Conservation (phyloP, 1,139 yeast genomes). For the Candida freyschussii region DNA sequence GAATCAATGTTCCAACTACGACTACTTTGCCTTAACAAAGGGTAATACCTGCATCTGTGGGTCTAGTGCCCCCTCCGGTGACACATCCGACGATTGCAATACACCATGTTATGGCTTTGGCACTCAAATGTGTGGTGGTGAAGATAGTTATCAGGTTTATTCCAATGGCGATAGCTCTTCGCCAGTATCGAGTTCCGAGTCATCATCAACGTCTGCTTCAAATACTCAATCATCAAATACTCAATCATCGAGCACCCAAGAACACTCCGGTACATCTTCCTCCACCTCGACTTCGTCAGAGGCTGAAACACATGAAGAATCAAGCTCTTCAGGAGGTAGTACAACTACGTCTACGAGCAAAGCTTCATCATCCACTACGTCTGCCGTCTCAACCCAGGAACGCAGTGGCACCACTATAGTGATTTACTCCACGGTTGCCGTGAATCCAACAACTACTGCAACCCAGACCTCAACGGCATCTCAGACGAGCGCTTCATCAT, state of each 20-base stretch:
- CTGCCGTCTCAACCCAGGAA: conserved; percentile 18
- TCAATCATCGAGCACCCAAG: too few species aligned
- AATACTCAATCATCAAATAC: conserved; percentile 15
- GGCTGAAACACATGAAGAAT: conserved; percentile 10
- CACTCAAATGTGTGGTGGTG: conserved; percentile 53
- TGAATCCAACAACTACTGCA: conserved; percentile 10
- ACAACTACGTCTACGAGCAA: neutral
- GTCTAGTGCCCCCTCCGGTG: conserved; percentile 41
- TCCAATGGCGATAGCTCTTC: conserved; percentile 24
- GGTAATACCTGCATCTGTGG: conserved; percentile 70
- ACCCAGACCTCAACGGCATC: conserved; percentile 13
- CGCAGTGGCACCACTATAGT: conserved; percentile 26
- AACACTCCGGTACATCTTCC: conserved; percentile 2
- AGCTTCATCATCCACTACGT: conserved; percentile 12
- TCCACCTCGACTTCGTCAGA: conserved; percentile 1
- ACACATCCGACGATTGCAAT: conserved; percentile 36
- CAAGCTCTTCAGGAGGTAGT: neutral
- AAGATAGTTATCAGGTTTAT: conserved; percentile 38
- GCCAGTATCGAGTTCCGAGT: conserved; percentile 14
- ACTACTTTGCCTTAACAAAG: conserved; percentile 54
- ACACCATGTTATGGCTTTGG: conserved; percentile 49
- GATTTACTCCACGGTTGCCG: conserved; percentile 19
- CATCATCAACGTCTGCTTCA: conserved; percentile 22
- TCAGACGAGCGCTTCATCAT: conserved; percentile 8
- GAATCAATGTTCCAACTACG: conserved; percentile 39